Evolutionary conservation across 1,284 basidiomycete genomes (phyloP).

Genomic region (Cutaneotrichosporon cavernicola): DNA sequence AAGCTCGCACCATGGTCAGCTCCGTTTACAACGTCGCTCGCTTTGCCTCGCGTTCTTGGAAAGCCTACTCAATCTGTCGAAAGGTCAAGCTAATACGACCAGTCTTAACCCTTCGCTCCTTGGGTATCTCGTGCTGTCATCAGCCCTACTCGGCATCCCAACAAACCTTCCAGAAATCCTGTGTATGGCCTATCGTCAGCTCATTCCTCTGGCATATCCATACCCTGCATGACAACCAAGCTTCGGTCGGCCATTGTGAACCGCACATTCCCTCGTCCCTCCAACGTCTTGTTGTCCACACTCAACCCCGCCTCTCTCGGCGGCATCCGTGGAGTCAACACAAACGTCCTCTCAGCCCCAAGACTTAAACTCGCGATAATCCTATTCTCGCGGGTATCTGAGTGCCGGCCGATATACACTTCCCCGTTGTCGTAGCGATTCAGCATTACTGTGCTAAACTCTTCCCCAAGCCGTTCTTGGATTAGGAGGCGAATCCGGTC

Average conservation of each 20-base stretch:
- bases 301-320: neutral
- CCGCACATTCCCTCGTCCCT: slow-evolving; percentile 31
- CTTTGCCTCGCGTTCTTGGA: no score
- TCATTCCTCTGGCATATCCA: slow-evolving; percentile 32
- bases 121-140: slow-evolving; percentile 56
- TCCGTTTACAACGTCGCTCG: no score
- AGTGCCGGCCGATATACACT: slow-evolving; percentile 55
- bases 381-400: slow-evolving; percentile 46
- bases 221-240: slow-evolving; percentile 58
- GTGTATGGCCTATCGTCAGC: slow-evolving; percentile 43
- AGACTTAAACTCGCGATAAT: slow-evolving; percentile 59
- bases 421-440: slow-evolving; percentile 58
- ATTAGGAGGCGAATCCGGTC: slow-evolving; percentile 51
- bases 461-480: slow-evolving; percentile 52
- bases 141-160: neutral
- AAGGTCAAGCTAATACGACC: slow-evolving; percentile 57
- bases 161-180: slow-evolving; percentile 57
- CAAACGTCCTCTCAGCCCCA: slow-evolving; percentile 57
- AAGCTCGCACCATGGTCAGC: no score
- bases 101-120: slow-evolving; percentile 48
- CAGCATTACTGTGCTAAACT: slow-evolving; percentile 59
- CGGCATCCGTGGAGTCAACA: slow-evolving; percentile 54
- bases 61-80: slow-evolving; percentile 42
- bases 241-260: slow-evolving; percentile 56
- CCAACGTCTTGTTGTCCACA: slow-evolving; percentile 16